Evolutionary conservation across 306 rosid genomes (phyloP).

Genomic region (Cucurbita pepo): DNA sequence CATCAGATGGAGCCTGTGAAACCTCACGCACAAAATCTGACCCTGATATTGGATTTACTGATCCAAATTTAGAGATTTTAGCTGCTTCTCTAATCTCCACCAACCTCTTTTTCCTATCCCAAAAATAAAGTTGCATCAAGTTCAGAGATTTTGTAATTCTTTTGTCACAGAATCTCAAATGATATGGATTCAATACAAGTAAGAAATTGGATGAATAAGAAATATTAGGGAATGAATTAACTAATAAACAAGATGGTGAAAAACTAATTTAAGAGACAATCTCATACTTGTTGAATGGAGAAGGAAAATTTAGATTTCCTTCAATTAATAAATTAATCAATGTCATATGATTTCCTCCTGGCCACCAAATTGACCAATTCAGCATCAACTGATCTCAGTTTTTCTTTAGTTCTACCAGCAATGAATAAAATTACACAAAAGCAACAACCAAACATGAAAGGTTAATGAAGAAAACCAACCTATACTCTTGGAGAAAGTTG

Average conservation of each 20-base stretch:
- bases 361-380: background rate
- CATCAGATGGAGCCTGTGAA: constrained; percentile 90
- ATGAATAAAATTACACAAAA: background rate
- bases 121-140: background rate
- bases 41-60: constrained; percentile 75
- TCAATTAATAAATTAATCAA: background rate
- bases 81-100: constrained; percentile 74
- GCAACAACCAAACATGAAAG: background rate
- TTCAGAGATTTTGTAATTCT: background rate
- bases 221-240: background rate
- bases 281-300: background rate
- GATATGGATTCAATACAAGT: background rate
- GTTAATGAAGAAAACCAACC: constrained; percentile 14
- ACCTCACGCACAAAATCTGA: constrained; percentile 95
- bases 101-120: constrained; percentile 78
- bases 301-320: background rate
- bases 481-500: constrained; percentile 71
- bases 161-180: background rate
- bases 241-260: background rate
- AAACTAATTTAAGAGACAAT: background rate
- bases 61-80: constrained; percentile 67
- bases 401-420: background rate
- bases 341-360: background rate
- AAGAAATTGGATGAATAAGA: background rate
- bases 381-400: background rate